Base-by-base conservation (phyloP, 2,329 filamentous ascomycete genomes). In the Simplicillium aogashimaense region DNA sequence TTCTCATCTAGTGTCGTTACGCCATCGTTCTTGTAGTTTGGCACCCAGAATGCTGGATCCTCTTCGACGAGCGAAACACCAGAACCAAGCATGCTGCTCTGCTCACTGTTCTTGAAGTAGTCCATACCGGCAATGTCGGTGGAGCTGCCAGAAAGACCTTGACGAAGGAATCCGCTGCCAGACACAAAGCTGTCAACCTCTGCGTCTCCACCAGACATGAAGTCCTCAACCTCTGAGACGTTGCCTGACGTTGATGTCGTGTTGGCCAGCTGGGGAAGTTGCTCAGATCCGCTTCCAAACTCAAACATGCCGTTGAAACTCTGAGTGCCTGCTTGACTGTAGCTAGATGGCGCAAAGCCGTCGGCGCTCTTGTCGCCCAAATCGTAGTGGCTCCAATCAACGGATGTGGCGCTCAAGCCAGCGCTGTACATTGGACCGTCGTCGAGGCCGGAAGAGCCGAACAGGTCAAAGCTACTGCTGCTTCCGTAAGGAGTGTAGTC, bases 161-260 rank as follows among this genome's bases (percentile, higher is more conserved):
- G 68, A 28, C 72, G 59, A 28, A 76, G 55, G 44, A 61, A 68
- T 40, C 53, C 54, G 43, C 66, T 69, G 40, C 69, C 59, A 15
- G 65, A 60, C 42, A 64, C 69, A 38, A 68, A 66, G 42, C 70
- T 52, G 18, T 65, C 62, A 45, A 71, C 71, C 36, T 69, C 65
- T 45, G 72, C 71, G 29, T 63, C 62, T 46, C 67, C 63, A 46
- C 67, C 61, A 38, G 61, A 63, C 38, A 69, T 58, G 44, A 72
- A 70, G 47, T 82, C 78, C 45, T 82, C 79, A 5, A 76, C 76
- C 53, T 82, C 78, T 9, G 78, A 82, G 8, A 81, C 77, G 44
- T 83, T 78, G 29, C 78, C 78, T 11, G 78, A 83, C 8, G 76
- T 81, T 9, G 76, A 77, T 1, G 72, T 74, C 38, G 67, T 67